Evolutionary conservation across 2,329 filamentous ascomycete species (phyloP).

Genomic region (Curvularia sp.): DNA sequence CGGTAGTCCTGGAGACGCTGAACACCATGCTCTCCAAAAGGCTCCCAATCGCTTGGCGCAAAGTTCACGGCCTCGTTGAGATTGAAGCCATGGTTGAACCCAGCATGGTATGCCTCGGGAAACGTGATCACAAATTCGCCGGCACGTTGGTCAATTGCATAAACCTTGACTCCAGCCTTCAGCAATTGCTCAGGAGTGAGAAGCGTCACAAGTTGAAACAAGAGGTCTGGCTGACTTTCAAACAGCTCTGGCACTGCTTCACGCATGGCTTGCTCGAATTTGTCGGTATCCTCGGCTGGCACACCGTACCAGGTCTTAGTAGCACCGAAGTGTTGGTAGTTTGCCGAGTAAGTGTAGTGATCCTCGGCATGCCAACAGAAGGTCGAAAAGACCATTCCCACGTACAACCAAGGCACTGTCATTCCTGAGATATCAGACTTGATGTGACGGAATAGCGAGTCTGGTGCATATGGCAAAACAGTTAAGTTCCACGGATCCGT

Average conservation of each 20-base stretch:
- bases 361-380: conserved; percentile 99
- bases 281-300: conserved; percentile 88
- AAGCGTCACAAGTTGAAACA: conserved; percentile 97
- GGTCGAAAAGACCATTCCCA: conserved; percentile 99
- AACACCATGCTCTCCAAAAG: conserved; percentile 84
- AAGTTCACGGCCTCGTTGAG: conserved; percentile 99
- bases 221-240: conserved; percentile 91
- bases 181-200: conserved; percentile 90
- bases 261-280: conserved; percentile 94
- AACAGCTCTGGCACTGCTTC: conserved; percentile 96
- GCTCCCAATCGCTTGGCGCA: conserved; percentile 93
- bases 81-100: conserved; percentile 98
- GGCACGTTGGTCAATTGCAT: conserved; percentile 92
- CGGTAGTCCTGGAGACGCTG: conserved; percentile 85
- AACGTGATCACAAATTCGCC: conserved; percentile 97
- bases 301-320: conserved; percentile 99
- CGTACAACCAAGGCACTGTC: conserved; percentile 99
- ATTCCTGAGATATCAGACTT: conserved; percentile 98
- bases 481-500: conserved; percentile 96
- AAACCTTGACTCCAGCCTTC: conserved; percentile 91
- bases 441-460: conserved; percentile 95
- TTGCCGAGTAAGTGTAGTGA: conserved; percentile 96
- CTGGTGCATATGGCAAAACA: conserved; percentile 84
- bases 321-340: conserved; percentile 97
- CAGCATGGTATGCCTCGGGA: conserved; percentile 94